These are phyloP conservation scores for Salvia hispanica DNA, from an alignment of 257 asterid genomes.

Conservation along the genomic window DNA sequence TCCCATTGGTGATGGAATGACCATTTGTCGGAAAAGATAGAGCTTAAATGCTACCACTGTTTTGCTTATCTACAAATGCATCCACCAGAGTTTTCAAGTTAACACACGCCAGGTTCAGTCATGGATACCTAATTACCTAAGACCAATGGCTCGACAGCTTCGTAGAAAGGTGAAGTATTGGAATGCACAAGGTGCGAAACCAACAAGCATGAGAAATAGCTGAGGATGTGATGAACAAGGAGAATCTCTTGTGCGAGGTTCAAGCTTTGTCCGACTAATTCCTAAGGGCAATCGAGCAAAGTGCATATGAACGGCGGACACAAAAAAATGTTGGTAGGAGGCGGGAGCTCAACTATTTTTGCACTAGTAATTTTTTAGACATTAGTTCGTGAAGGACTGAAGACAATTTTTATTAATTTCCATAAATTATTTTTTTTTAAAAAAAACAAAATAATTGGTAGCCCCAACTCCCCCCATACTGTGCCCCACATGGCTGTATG, in stretches of 20 bases:
- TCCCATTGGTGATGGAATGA: constrained; percentile 91
- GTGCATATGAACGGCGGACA: neutral
- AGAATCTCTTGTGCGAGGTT: neutral
- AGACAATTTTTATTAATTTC: too few species aligned
- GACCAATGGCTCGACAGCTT: neutral
- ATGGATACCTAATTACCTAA: neutral
- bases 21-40: constrained; percentile 70
- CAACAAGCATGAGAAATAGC: neutral
- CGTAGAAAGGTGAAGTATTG: neutral
- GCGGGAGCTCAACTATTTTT: too few species aligned
- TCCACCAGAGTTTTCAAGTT: neutral
- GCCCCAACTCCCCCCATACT: too few species aligned
- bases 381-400: too few species aligned
- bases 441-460: too few species aligned
- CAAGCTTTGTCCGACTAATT: constrained; percentile 10
- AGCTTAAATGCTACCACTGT: neutral
- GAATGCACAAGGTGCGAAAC: neutral
- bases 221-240: neutral
- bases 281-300: neutral
- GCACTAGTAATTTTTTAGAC: too few species aligned
- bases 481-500: too few species aligned
- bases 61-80: neutral
- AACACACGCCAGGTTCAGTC: neutral
- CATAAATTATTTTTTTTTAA: too few species aligned
- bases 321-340: too few species aligned